A percentile compares a stretch with the other conserved stretches of the same genome.
Evolutionary conservation across 805 yeast genomes (phyloP).

Genomic region (Clavispora santaluciae): DNA sequence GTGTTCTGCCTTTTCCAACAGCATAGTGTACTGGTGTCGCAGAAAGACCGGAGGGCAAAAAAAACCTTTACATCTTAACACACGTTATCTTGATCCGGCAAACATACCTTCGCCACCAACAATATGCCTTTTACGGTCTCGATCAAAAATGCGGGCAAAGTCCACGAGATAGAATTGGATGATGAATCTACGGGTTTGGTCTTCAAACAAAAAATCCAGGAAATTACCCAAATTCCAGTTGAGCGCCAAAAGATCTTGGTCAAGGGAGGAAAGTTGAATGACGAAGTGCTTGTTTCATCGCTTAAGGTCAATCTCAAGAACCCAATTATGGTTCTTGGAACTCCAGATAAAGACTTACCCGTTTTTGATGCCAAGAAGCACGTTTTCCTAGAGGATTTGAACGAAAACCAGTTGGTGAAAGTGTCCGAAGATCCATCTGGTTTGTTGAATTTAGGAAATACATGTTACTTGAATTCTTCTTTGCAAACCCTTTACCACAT

Average conservation of each 20-base stretch:
- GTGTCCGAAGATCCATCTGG: conserved; percentile 56
- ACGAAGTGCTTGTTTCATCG: conserved; percentile 51
- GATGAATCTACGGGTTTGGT: conserved; percentile 52
- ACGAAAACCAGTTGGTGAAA: conserved; percentile 36
- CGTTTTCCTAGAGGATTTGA: conserved; percentile 68
- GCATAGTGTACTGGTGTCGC: too few relatives aligned
- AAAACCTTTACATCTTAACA: not conserved
- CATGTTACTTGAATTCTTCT: conserved; percentile 73
- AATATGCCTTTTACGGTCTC: conserved; percentile 13
- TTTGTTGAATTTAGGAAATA: conserved; percentile 65
- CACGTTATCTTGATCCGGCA: not conserved
- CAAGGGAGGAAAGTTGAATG: conserved; percentile 82
- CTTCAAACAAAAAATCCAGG: conserved; percentile 65
- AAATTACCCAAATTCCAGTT: conserved; percentile 76
- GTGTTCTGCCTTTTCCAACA: too few relatives aligned
- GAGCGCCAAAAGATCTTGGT: conserved; percentile 86
- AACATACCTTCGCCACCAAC: not conserved
- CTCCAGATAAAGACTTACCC: conserved; percentile 66
- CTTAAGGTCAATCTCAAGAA: conserved; percentile 61
- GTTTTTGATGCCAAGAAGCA: conserved; percentile 47
- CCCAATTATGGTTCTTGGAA: conserved; percentile 83
- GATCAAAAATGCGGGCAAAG: conserved; percentile 41
- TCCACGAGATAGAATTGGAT: conserved; percentile 41
- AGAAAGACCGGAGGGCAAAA: not conserved
- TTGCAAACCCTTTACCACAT: conserved; percentile 51